These are phyloP conservation scores for Psophocarpus tetragonolobus DNA, from an alignment of 306 rosid species.

Conservation along the genomic window DNA sequence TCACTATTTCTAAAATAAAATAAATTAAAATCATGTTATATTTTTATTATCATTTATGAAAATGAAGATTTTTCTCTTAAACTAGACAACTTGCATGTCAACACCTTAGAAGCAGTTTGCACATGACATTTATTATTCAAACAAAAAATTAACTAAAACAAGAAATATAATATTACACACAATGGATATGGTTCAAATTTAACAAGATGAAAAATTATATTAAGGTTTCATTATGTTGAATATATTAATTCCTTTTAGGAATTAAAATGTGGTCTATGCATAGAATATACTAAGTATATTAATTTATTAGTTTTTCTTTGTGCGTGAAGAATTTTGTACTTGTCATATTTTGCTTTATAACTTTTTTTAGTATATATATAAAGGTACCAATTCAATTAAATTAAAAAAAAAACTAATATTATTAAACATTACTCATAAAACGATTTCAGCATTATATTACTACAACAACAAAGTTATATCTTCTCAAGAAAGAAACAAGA, in stretches of 20 bases:
- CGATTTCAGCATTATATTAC: not conserved
- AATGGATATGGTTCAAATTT: not conserved
- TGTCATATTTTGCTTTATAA: not conserved
- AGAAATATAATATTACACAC: not conserved
- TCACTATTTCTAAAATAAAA: not conserved
- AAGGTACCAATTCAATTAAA: not conserved
- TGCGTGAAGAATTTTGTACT: not conserved
- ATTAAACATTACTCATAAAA: not conserved
- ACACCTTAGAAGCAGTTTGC: not conserved
- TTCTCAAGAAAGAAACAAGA: too few species aligned
- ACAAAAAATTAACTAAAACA: not conserved
- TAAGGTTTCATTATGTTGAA: not conserved
- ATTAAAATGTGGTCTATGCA: not conserved
- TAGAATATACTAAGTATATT: not conserved
- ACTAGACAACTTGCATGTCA: not conserved
- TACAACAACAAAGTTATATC: not conserved
- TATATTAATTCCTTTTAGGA: not conserved
- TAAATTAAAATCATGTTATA: not conserved
- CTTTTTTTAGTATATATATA: not conserved
- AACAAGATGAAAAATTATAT: not conserved
- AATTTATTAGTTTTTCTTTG: not conserved
- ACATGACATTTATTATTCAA: not conserved
- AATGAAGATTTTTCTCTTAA: not conserved
- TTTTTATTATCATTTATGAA: not conserved
- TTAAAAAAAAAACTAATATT: not conserved